phyloP scores from a whole-genome alignment of 2,329 filamentous ascomycete species.

The Clonostachys chloroleuca region DNA sequence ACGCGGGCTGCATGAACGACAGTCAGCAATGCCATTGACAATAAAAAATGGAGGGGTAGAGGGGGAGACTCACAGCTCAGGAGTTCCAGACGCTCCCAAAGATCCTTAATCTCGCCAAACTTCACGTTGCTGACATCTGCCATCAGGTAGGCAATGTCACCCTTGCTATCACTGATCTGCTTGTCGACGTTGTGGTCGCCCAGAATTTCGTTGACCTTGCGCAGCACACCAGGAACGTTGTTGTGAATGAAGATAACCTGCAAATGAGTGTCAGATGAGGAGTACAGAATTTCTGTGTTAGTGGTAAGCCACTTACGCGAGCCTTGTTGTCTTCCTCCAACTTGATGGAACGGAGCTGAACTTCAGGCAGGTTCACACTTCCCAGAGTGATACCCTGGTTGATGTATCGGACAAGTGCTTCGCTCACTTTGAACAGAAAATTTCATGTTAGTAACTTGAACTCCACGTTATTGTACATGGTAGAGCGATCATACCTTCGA shows the following conservation, averaged over 20 bases:
- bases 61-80: constrained; percentile 61
- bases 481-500: constrained; percentile 57
- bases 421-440: constrained; percentile 53
- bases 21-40: neutral
- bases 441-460: neutral
- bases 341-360: constrained; percentile 83
- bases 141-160: constrained; percentile 95
- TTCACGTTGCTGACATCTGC: constrained; percentile 91
- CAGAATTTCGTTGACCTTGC: constrained; percentile 92
- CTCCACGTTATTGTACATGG: neutral
- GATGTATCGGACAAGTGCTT: constrained; percentile 87
- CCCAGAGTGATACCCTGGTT: constrained; percentile 90
- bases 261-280: neutral
- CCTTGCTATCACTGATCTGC: constrained; percentile 94
- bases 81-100: constrained; percentile 77
- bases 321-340: constrained; percentile 86
- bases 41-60: neutral
- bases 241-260: constrained; percentile 92
- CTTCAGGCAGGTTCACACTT: constrained; percentile 96
- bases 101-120: constrained; percentile 74
- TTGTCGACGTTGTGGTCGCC: constrained; percentile 97
- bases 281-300: neutral
- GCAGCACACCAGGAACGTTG: constrained; percentile 92
- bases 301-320: constrained; percentile 44
- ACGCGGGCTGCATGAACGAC: constrained; percentile 30